A percentile compares a stretch with the other conserved stretches of the same genome.
These are phyloP conservation scores for Dispira simplex DNA, from an alignment of 192 early-diverging fungal genomes.

Conservation along the genomic window DNA sequence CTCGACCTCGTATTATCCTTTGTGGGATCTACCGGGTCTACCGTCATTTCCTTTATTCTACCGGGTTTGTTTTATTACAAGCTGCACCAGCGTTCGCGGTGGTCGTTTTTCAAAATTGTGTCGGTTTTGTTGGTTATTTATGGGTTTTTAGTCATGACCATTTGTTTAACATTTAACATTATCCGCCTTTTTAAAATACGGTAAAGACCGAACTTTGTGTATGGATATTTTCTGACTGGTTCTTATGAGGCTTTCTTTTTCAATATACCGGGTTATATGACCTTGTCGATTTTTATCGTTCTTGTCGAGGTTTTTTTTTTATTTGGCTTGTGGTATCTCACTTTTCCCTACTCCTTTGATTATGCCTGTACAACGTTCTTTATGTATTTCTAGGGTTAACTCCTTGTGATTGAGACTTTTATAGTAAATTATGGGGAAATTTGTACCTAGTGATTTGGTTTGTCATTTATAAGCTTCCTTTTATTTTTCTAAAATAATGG, in stretches of 20 bases:
- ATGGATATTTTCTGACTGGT: constrained; percentile 13
- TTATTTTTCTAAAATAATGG: too few species aligned
- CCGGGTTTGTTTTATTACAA: constrained; percentile 90
- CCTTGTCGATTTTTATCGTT: constrained; percentile 64
- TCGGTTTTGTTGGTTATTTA: constrained; percentile 44
- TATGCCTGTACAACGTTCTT: too few species aligned
- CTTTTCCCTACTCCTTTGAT: too few species aligned
- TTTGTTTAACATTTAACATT: constrained; percentile 59
- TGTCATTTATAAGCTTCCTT: too few species aligned
- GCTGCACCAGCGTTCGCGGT: constrained; percentile 42
- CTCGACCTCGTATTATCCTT: constrained; percentile 75
- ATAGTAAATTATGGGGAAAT: too few species aligned
- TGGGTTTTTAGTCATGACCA: constrained; percentile 66
- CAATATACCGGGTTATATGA: too few species aligned
- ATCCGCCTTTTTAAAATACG: constrained; percentile 9
- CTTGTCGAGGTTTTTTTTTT: constrained; percentile 58
- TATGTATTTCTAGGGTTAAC: too few species aligned
- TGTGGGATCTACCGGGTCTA: constrained; percentile 95
- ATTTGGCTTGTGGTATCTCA: too few species aligned
- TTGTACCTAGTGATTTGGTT: too few species aligned
- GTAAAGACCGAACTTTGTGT: too few species aligned
- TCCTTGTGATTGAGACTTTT: too few species aligned
- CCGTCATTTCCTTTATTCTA: constrained; percentile 90
- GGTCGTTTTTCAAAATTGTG: constrained; percentile 45
- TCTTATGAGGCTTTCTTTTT: not conserved